Base-by-base conservation (phyloP, 495 filamentous ascomycete genomes). In the Bacidia rubella region DNA sequence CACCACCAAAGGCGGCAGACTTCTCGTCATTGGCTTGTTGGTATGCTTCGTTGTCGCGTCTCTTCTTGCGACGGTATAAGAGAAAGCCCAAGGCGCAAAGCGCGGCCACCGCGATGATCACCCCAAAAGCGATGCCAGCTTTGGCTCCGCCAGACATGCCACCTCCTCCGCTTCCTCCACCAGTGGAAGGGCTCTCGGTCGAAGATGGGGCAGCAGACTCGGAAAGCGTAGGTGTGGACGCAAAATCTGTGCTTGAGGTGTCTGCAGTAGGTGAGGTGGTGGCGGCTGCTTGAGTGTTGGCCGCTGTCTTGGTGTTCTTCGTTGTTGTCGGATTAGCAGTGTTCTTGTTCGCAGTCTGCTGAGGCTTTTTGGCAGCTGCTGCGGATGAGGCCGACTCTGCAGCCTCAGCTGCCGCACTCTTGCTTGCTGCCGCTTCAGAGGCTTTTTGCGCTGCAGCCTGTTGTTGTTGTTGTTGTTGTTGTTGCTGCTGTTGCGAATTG, bases 101-200 rank as follows among this genome's bases (percentile, higher is more conserved):
- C 12, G 84, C 60, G 32, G 81, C 71, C 26, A 93, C 65, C 11
- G 74, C 76, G 2, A 88, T 57, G 38, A 87, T 61, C 41, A 87
- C 76, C 56, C 88, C 90, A 62, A 95, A 81, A 2, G 81, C 83
- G 47, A 96, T 70, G 50, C 93, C 93, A 22, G 87, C 90, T 61
- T 86, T 90, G 38, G 81, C 83, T 38, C 80, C 85, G 26, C 69
- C 68, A 39, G 76, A 78, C 59, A 82, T 69, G 21, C 79, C 81
- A 47, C 60, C 60, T 19, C 55, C 53, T 47, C 39, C 41, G 5
- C 25, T 35, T n/a, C 24, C 35, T 22, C 24, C 24, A 4, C 54
- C 29, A 22, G 54, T 50, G 39, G 64, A 59, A 2, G 51, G 53
- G 17, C 54, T 41, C 15, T 62, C 52, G 2, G 59, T 43, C 15